Base-by-base conservation (phyloP, 306 rosid species). In the Biancaea sappan region DNA sequence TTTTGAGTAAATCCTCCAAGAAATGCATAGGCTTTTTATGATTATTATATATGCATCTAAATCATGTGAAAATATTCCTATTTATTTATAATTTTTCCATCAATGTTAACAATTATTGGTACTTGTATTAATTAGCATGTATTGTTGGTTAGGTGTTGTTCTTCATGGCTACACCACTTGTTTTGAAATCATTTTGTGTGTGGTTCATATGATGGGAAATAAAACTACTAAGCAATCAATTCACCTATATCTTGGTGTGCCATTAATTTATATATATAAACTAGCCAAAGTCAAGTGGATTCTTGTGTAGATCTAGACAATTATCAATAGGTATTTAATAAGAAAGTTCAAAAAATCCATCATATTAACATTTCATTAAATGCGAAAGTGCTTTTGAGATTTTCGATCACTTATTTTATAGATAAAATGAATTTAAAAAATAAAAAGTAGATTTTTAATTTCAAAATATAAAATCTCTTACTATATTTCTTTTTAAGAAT, bases 41-140 rank as follows among this genome's bases (percentile, higher is more conserved):
- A 75, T 83, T 64, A 66, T 82, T 53, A 70, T 63, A 19, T 1
- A 48, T 69, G 38, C 35, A 21, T 76, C 13, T 65, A 22, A 28
- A 60, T 75, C 81, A 73, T 76, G 88, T 75, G 78, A 53, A 81
- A 79, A 59, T 68, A 79, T 83, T 80, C 75, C 48, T 57, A 34
- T 14, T 73, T 22, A 13, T 59, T 38, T 66, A 61, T 52, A 25
- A 24, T 59, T 66, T 71, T 40, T 0, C 46, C 44, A 60, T 60
- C 25, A 13, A 60, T 18, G 19, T 60, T 60, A 60, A 40, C 37
- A 66, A 18, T 41, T 50, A 63, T 62, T 80, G 54, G 47, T 52
- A 6, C 57, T 54, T 44, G 3, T 38, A 21, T 53, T n/a, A n/a
- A n/a, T n/a, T 68, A 68, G 50, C 52, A 67, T 72, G 72, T 75